Conservation (phyloP, 2,329 filamentous ascomycete species). For the Pseudogymnoascus sp. region DNA sequence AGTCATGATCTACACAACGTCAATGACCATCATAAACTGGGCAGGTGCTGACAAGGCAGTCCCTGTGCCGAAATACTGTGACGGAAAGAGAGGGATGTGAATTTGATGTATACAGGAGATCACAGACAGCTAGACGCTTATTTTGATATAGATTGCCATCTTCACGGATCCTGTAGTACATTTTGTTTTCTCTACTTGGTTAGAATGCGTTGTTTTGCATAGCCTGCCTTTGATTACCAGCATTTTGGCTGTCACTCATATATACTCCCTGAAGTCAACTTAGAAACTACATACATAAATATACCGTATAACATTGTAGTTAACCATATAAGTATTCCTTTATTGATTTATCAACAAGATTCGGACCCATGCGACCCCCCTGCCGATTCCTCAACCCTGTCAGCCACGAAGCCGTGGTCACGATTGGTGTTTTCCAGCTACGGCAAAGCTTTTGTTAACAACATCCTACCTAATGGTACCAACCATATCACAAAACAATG, state of each 20-base stretch:
- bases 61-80: constrained; percentile 55
- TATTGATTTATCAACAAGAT: neutral
- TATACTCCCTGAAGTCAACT: neutral
- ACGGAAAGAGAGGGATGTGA: constrained; percentile 24
- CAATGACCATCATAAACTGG: constrained; percentile 82
- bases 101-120: neutral
- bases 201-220: constrained; percentile 9
- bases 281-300: neutral
- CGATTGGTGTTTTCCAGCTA: neutral
- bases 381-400: neutral
- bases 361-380: neutral
- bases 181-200: neutral
- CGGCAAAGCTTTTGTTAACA: neutral
- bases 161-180: neutral
- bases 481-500: neutral
- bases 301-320: neutral
- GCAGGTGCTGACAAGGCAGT: constrained; percentile 44
- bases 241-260: neutral
- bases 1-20: constrained; percentile 88
- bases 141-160: neutral
- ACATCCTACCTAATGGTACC: neutral
- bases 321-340: neutral
- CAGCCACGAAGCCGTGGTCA: neutral
- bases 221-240: neutral
- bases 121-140: neutral